These are phyloP conservation scores for Geotrichum fermentans DNA, from an alignment of 1,139 yeast genomes.

Conservation along the genomic window DNA sequence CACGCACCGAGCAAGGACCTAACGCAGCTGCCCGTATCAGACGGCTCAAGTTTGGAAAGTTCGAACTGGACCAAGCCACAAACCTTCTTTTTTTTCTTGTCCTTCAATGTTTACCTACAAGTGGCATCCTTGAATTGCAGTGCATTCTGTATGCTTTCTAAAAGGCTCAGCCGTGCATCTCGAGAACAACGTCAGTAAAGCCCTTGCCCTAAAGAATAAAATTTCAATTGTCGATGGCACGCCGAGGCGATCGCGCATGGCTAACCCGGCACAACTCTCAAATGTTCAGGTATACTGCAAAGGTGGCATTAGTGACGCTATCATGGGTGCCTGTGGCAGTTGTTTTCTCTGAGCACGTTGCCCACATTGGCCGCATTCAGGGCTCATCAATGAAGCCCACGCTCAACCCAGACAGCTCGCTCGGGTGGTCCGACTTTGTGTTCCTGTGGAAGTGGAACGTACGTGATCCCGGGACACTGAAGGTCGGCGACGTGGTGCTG, in stretches of 20 bases:
- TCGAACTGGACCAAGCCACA: no score
- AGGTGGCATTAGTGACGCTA: conserved; percentile 25
- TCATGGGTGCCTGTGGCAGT: conserved; percentile 78
- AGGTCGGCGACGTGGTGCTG: conserved; percentile 68
- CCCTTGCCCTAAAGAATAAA: background rate
- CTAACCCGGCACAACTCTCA: no score
- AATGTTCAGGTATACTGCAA: conserved; percentile 18
- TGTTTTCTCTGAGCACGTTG: conserved; percentile 64
- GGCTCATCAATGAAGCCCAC: conserved; percentile 91
- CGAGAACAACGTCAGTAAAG: background rate
- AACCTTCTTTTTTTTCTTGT: no score
- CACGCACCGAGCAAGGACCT: no score
- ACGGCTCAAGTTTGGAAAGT: no score
- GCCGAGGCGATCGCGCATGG: no score
- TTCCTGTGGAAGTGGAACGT: conserved; percentile 62
- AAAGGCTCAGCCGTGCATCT: background rate
- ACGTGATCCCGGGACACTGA: conserved; percentile 44
- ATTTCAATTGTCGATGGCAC: background rate
- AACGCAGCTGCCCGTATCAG: no score
- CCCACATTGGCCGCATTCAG: conserved; percentile 68
- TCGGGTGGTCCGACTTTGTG: conserved; percentile 56
- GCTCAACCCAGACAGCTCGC: conserved; percentile 62
- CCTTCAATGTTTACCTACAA: no score
- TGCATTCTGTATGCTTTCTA: no score
- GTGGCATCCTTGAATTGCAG: no score